These are phyloP conservation scores for Pyricularia pennisetigena DNA, from an alignment of 2,329 filamentous ascomycete genomes.

Conservation along the genomic window DNA sequence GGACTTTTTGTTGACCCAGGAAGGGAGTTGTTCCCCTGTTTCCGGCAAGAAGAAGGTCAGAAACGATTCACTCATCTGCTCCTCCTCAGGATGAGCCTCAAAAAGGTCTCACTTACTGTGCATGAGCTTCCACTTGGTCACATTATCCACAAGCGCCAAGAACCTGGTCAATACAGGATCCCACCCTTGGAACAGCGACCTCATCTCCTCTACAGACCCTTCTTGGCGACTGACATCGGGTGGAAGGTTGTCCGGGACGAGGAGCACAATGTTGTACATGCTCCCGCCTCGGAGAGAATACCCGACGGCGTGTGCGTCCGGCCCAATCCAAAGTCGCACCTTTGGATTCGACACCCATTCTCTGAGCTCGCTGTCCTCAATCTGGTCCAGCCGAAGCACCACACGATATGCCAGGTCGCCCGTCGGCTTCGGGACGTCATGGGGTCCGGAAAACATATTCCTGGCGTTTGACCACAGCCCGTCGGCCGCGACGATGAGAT, in stretches of 20 bases:
- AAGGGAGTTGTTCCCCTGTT: too few species aligned
- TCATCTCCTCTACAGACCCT: background rate
- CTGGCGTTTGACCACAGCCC: conserved; percentile 34
- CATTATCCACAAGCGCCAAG: background rate
- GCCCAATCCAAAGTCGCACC: conserved; percentile 41
- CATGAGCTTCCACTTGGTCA: background rate
- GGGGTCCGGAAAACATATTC: conserved; percentile 30
- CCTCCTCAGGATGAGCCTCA: background rate
- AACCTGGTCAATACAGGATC: background rate
- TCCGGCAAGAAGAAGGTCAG: background rate
- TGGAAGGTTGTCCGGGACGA: conserved; percentile 40
- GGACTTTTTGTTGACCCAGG: too few species aligned
- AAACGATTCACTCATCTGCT: background rate
- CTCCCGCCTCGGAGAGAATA: conserved; percentile 36
- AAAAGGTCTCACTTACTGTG: background rate
- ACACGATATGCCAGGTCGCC: conserved; percentile 37
- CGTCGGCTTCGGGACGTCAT: conserved; percentile 35
- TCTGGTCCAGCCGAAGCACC: conserved; percentile 29
- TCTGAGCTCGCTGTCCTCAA: conserved; percentile 33
- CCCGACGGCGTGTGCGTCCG: conserved; percentile 40
- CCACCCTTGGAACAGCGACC: background rate
- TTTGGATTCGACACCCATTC: conserved; percentile 34
- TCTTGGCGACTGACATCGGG: conserved; percentile 14
- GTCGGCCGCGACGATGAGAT: conserved; percentile 37
- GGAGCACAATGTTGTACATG: conserved; percentile 39